These are phyloP conservation scores for Trichoderma asperelloides DNA, from an alignment of 495 filamentous ascomycete genomes.

Conservation along the genomic window DNA sequence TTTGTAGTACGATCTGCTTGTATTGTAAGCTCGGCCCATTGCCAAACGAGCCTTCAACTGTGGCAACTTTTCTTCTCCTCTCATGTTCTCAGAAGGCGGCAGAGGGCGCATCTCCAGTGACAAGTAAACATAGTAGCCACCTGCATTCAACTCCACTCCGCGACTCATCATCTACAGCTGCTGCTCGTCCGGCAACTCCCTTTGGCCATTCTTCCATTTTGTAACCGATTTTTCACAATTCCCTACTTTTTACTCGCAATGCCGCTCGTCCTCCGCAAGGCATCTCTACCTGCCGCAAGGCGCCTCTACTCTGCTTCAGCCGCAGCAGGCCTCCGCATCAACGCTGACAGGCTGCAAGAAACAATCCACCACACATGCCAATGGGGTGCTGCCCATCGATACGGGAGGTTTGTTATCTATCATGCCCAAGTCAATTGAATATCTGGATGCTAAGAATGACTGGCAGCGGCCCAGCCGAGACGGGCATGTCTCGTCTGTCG, in stretches of 20 bases:
- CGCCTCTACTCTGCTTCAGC: not conserved
- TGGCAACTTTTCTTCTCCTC: not conserved
- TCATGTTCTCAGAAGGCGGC: not conserved
- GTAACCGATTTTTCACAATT: not conserved
- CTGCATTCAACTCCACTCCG: not conserved
- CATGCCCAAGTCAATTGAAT: not conserved
- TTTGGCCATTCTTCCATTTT: not conserved
- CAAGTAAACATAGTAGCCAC: not conserved
- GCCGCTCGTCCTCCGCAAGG: not conserved
- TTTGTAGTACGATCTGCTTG: no score
- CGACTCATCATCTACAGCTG: not conserved
- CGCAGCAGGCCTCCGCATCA: conserved; percentile 38
- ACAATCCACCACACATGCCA: conserved; percentile 59
- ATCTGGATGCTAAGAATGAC: conserved; percentile 1
- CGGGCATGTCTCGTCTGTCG: conserved; percentile 44
- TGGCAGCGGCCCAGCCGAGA: conserved; percentile 28
- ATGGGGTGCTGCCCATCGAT: conserved; percentile 24
- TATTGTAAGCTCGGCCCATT: not conserved
- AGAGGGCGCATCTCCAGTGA: not conserved
- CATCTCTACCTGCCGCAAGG: not conserved
- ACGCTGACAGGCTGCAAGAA: conserved; percentile 49
- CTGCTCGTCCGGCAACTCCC: not conserved
- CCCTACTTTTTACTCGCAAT: not conserved
- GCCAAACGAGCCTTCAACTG: not conserved
- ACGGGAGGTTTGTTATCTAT: conserved; percentile 10